A percentile compares a stretch with the other conserved stretches of the same genome.
phyloP scores from a whole-genome alignment of 345 rosid genomes.

The Salix viminalis region DNA sequence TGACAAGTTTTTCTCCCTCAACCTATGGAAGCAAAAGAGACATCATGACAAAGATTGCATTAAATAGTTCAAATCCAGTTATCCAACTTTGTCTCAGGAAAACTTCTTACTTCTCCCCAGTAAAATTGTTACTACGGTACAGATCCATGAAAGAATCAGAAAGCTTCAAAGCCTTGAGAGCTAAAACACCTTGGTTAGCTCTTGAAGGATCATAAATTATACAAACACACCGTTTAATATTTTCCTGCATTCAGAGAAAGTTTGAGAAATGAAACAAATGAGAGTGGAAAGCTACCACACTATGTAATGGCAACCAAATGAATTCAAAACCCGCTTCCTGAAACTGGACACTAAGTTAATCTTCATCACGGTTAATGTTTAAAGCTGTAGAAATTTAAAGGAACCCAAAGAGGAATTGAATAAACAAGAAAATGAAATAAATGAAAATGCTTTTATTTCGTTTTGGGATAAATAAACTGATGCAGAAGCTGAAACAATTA shows the following conservation, averaged over 20 bases:
- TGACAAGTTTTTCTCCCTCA: slow-evolving; percentile 97
- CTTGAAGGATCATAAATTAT: slow-evolving; percentile 96
- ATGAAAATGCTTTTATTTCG: not conserved
- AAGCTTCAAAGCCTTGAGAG: slow-evolving; percentile 96
- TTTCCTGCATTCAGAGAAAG: slow-evolving; percentile 48
- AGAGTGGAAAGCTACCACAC: not conserved
- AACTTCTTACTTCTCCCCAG: slow-evolving; percentile 81
- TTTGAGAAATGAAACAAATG: not conserved
- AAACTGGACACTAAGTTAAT: too few species aligned
- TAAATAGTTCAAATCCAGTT: slow-evolving; percentile 9
- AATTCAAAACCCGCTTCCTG: too few species aligned
- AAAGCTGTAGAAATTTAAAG: too few species aligned
- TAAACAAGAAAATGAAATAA: not conserved
- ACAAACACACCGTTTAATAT: slow-evolving; percentile 91
- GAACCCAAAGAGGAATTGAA: too few species aligned
- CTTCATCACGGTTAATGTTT: too few species aligned
- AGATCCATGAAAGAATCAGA: slow-evolving; percentile 97
- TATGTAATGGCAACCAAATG: not conserved
- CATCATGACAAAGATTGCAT: not conserved
- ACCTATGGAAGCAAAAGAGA: slow-evolving; percentile 35
- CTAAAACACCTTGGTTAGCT: slow-evolving; percentile 79
- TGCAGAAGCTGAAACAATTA: not conserved
- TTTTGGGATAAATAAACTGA: not conserved
- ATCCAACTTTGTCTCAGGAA: slow-evolving; percentile 2
- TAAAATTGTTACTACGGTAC: slow-evolving; percentile 68